Percentiles rank a stretch among this genome's conserved stretches.
phyloP scores from a whole-genome alignment of 805 yeast species.

The Yueomyces sp. region DNA sequence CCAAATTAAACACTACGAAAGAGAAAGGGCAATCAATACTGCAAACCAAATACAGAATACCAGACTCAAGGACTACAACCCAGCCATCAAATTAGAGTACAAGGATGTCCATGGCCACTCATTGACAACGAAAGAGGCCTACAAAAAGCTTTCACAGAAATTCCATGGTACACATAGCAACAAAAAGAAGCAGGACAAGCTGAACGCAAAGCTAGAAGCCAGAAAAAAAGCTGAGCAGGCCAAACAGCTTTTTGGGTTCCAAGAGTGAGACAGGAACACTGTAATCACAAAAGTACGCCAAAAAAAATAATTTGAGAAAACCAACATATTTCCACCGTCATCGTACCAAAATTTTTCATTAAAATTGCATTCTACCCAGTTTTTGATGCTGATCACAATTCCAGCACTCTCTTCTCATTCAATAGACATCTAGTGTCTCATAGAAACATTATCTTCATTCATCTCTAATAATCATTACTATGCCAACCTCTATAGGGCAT shows the following conservation, averaged over 20 bases:
- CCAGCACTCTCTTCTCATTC: no score
- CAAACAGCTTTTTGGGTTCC: neutral
- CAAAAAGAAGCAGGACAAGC: conserved; percentile 13
- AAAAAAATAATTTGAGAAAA: no score
- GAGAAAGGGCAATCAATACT: neutral
- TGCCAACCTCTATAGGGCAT: no score
- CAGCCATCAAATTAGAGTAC: conserved; percentile 37
- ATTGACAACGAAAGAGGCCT: conserved; percentile 57
- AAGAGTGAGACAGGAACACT: neutral
- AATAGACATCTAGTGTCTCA: no score
- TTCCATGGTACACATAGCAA: conserved; percentile 49
- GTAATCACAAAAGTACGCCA: no score
- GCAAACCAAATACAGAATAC: conserved; percentile 7
- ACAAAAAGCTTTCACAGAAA: conserved; percentile 59
- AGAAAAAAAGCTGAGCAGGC: conserved; percentile 5
- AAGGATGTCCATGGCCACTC: conserved; percentile 50
- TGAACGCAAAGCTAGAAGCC: conserved; percentile 11
- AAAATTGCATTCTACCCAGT: no score
- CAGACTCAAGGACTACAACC: conserved; percentile 27
- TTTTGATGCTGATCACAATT: no score
- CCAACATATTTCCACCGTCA: no score
- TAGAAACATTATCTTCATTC: no score
- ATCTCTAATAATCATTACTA: no score
- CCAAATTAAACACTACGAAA: neutral
- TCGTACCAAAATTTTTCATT: no score